Percentiles rank a stretch among this genome's conserved stretches.
Conservation (phyloP, 768 basidiomycete species). For the Trametes villosa region DNA sequence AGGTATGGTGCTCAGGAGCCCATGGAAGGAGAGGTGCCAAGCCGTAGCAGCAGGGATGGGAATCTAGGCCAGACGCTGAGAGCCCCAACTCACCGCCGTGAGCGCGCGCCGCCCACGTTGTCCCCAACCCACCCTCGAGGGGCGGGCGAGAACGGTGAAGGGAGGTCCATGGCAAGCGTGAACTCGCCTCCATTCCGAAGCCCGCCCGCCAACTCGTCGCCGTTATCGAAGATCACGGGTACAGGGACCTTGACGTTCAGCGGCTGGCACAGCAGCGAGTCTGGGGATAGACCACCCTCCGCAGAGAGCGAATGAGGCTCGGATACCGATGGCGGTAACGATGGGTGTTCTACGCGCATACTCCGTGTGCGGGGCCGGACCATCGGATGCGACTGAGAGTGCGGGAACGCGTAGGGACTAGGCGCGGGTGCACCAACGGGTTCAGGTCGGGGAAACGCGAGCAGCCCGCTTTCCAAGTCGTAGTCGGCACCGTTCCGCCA, state of each 20-base stretch:
- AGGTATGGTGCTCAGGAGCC: background rate
- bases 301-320: conserved; percentile 13
- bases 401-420: conserved; percentile 2
- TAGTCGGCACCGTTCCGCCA: conserved; percentile 17
- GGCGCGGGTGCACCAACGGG: background rate
- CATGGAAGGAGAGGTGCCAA: background rate
- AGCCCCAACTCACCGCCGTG: background rate
- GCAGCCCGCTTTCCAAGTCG: conserved; percentile 18
- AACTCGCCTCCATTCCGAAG: conserved; percentile 23
- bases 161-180: conserved; percentile 31
- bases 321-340: background rate
- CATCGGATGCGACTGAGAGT: conserved; percentile 18
- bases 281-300: conserved; percentile 13
- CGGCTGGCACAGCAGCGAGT: conserved; percentile 17
- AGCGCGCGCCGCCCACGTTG: background rate
- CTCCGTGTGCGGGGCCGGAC: conserved; percentile 33
- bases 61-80: too few species aligned
- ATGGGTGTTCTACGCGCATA: conserved; percentile 24
- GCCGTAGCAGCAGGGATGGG: too few species aligned
- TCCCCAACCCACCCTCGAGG: conserved; percentile 15
- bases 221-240: conserved; percentile 20
- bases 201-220: conserved; percentile 4
- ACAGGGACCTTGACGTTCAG: conserved; percentile 19
- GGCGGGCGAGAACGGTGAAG: conserved; percentile 14
- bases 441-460: conserved; percentile 14